Evolutionary conservation across 495 filamentous ascomycete genomes (phyloP).

Genomic region (Xylaria scruposa): DNA sequence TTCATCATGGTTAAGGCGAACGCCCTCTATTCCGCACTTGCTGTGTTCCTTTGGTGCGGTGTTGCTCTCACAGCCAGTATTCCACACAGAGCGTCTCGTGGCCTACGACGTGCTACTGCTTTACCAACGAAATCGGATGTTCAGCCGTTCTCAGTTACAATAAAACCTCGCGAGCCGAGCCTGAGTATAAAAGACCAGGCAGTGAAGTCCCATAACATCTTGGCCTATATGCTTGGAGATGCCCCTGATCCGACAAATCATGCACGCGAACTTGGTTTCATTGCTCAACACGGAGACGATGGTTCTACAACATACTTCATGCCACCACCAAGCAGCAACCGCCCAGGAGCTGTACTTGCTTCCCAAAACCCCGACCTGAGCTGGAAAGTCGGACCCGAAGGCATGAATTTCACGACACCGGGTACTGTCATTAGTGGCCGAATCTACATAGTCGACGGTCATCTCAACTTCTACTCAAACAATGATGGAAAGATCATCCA

Average conservation of each 20-base stretch:
- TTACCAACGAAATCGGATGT: not conserved
- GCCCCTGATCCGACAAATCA: not conserved
- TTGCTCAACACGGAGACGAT: conserved; percentile 14
- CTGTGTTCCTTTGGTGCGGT: not conserved
- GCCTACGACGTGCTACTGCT: not conserved
- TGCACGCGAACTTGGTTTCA: not conserved
- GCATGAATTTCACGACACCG: conserved; percentile 17
- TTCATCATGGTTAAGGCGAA: not conserved
- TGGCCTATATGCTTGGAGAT: conserved; percentile 20
- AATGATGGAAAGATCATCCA: conserved; percentile 4
- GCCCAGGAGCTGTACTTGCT: not conserved
- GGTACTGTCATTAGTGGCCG: conserved; percentile 19
- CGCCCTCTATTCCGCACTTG: not conserved
- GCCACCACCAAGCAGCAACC: not conserved
- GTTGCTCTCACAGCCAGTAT: not conserved
- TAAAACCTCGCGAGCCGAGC: not conserved
- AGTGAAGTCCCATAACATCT: not conserved
- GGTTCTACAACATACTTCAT: conserved; percentile 11
- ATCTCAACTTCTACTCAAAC: conserved; percentile 17
- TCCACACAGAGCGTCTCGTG: not conserved
- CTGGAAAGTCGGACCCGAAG: not conserved
- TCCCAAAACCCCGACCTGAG: not conserved
- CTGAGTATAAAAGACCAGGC: not conserved
- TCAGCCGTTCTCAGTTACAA: not conserved
- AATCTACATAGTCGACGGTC: conserved; percentile 17